Evolutionary conservation across 495 filamentous ascomycete genomes (phyloP), one percentile per base, ranked within the genome.

Genomic region (Halenospora varia): DNA sequence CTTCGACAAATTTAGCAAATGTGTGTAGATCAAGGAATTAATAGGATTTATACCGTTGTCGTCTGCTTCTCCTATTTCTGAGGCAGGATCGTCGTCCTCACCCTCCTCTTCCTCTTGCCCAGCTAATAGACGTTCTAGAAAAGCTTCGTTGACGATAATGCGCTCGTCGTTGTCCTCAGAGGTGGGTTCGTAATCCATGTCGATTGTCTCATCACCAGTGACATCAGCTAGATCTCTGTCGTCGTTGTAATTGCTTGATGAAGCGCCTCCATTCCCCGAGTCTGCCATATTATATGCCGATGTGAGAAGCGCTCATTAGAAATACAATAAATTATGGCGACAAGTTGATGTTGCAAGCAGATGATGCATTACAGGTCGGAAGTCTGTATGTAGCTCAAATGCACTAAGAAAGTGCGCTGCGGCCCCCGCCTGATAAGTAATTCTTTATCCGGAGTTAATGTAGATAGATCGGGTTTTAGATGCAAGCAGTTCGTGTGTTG

Each of bases 151-250:
- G 62, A 56, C 52, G 62, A 57, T 53, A 23, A 51, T 53, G 59
- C 56, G 52, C 20, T 59, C 57, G 10, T 60, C 59, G 20, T 41
- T 46, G 17, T 55, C 59, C 8, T 57, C 62, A 3, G 39, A 17
- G 51, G 50, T 57, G 17, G 66, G 55, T 26, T 62, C 57, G 44
- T 68, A 64, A 48, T 67, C 66, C 61, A 68, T 68, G 25, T 67
- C 56, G 17, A 56, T 25, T 19, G 51, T 60, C 0, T 61, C 60
- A 2, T 17, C 24, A 2, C 23, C 25, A 25, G 20, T 44, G 10
- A 17, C n/a, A 15, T 20, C 41, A 13, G 35, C 3, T 23, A 18
- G n/a, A 2, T 42, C 24, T 53, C 29, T 22, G 40, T 41, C 11
- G n/a, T 4, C 29, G 2, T 41, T 10, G 8, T 3, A 6, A 11